Percentiles rank a stretch among this genome's conserved stretches.
phyloP scores from a whole-genome alignment of 2,329 filamentous ascomycete species.

The Akanthomyces lecanii region DNA sequence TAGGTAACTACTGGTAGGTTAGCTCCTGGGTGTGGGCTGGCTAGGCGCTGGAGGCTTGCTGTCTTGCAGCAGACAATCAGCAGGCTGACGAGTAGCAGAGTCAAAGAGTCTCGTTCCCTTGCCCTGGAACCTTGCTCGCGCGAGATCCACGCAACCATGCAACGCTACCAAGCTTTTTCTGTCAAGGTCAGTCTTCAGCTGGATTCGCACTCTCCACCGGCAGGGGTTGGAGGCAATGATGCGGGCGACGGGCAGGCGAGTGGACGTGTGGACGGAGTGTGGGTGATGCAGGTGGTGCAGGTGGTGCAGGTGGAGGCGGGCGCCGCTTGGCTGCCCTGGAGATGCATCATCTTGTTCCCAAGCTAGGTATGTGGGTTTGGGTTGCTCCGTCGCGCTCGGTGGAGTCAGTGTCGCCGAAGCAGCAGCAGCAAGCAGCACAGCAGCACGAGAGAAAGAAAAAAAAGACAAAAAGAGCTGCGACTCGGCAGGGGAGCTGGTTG shows the following conservation, averaged over 20 bases:
- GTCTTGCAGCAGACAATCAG: background rate
- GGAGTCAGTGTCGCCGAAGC: too few relatives aligned
- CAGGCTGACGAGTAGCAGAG: background rate
- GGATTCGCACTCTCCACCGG: background rate
- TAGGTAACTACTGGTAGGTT: too few relatives aligned
- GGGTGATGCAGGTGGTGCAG: background rate
- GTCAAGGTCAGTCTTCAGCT: constrained; percentile 12
- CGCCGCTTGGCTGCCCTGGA: constrained; percentile 4
- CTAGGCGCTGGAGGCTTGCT: constrained; percentile 7
- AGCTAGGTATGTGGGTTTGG: constrained; percentile 3
- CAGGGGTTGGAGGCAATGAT: background rate
- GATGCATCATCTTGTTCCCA: constrained; percentile 10
- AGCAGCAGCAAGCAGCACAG: too few relatives aligned
- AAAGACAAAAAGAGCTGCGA: too few relatives aligned
- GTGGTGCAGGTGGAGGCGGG: background rate
- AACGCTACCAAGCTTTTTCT: background rate
- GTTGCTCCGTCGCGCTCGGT: background rate
- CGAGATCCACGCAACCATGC: background rate
- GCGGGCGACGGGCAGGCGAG: too few relatives aligned
- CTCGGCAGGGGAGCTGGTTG: too few relatives aligned
- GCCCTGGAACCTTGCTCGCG: background rate
- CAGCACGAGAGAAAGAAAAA: too few relatives aligned
- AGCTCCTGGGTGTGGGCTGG: too few relatives aligned
- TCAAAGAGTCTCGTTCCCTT: background rate
- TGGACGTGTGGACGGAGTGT: too few relatives aligned